These are phyloP conservation scores for Talaromyces verruculosus DNA, from an alignment of 2,329 filamentous ascomycete genomes.

Conservation along the genomic window DNA sequence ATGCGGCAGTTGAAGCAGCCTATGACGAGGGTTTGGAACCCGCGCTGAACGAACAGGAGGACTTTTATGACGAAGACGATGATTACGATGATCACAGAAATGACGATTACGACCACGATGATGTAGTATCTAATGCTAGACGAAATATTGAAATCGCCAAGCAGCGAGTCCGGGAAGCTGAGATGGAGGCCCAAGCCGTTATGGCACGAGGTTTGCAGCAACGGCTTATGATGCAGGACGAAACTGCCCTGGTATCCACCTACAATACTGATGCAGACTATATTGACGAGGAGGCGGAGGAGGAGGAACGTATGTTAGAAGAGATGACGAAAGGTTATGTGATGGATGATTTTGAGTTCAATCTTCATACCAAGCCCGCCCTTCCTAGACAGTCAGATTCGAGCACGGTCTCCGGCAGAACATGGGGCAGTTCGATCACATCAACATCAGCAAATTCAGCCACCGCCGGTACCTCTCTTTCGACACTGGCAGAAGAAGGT, in stretches of 20 bases:
- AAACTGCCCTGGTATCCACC: conserved; percentile 26
- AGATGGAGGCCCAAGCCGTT: conserved; percentile 65
- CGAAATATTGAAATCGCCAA: conserved; percentile 73
- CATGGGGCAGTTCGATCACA: conserved; percentile 76
- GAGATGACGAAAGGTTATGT: conserved; percentile 83
- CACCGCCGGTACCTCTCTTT: conserved; percentile 65
- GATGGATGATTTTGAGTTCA: conserved; percentile 79
- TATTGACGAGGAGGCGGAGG: conserved; percentile 65
- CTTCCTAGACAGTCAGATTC: conserved; percentile 78
- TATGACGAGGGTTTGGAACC: conserved; percentile 91
- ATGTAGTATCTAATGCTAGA: conserved; percentile 53
- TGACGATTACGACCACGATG: conserved; percentile 25
- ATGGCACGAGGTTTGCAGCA: conserved; percentile 62
- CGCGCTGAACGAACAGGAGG: conserved; percentile 40
- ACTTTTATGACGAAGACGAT: conserved; percentile 25
- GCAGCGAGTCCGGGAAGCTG: conserved; percentile 70
- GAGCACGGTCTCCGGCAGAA: conserved; percentile 72
- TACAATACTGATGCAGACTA: conserved; percentile 45
- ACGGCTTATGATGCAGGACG: conserved; percentile 41
- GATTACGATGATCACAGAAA: conserved; percentile 15
- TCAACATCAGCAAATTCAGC: conserved; percentile 73
- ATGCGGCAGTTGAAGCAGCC: conserved; percentile 92
- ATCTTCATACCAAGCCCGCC: conserved; percentile 64
- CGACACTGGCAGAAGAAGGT: conserved; percentile 68
- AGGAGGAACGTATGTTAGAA: conserved; percentile 74